A percentile compares a stretch with the other conserved stretches of the same genome.
Evolutionary conservation across 176 grass and related monocot genomes (phyloP).

Genomic region (Calamus simplicifolius): DNA sequence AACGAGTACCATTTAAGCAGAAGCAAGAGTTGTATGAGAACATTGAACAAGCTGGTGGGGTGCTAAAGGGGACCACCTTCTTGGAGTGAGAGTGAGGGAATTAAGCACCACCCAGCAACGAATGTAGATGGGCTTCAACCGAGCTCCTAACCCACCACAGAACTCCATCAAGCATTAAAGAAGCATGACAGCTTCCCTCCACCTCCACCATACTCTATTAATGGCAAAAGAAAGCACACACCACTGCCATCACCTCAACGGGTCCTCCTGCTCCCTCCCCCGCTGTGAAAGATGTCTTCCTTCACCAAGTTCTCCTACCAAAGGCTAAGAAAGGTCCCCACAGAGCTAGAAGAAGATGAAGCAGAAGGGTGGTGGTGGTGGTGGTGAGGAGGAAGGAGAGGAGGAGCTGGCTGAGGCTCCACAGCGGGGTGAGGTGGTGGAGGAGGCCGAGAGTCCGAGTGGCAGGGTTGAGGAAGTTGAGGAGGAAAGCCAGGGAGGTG

Average conservation of each 20-base stretch:
- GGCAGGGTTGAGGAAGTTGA: constrained; percentile 39
- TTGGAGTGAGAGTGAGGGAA: too few relatives aligned
- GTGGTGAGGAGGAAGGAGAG: constrained; percentile 7
- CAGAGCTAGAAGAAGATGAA: constrained; percentile 14
- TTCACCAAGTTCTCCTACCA: constrained; percentile 23
- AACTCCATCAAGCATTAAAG: too few relatives aligned
- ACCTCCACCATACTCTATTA: background rate
- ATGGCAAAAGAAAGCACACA: background rate
- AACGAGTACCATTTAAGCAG: too few relatives aligned
- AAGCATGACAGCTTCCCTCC: background rate
- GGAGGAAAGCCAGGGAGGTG: constrained; percentile 37
- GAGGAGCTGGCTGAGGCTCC: background rate
- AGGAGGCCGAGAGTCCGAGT: constrained; percentile 34
- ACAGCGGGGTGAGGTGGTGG: constrained; percentile 5
- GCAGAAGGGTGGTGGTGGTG: constrained; percentile 16
- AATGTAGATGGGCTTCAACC: too few relatives aligned
- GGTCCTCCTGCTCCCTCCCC: background rate
- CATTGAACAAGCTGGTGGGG: too few relatives aligned
- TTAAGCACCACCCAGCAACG: too few relatives aligned
- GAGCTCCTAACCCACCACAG: too few relatives aligned
- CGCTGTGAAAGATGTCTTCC: background rate
- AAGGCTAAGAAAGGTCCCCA: constrained; percentile 14
- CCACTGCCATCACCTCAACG: background rate
- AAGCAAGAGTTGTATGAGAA: too few relatives aligned
- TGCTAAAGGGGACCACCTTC: too few relatives aligned